Evolutionary conservation across 306 rosid genomes (phyloP).

Genomic region (Medicago lupulina): DNA sequence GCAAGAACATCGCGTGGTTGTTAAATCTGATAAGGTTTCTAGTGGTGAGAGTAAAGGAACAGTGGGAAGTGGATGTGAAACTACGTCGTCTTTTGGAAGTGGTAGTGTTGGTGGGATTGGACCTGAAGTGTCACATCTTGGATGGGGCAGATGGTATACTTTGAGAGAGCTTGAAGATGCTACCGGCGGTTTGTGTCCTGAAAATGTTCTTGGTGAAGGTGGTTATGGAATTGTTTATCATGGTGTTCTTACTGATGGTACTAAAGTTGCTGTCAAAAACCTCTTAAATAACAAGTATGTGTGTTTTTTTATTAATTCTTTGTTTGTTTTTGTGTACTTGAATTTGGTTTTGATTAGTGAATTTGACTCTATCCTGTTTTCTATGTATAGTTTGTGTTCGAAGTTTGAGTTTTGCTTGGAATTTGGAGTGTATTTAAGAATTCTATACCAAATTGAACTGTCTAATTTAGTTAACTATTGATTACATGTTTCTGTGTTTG

Average conservation of each 20-base stretch:
- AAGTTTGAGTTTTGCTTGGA: slow-evolving; percentile 31
- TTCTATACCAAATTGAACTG: slow-evolving; percentile 25
- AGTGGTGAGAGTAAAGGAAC: slow-evolving; percentile 83
- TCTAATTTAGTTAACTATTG: slow-evolving; percentile 16
- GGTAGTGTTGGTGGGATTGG: slow-evolving; percentile 57
- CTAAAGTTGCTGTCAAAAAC: slow-evolving; percentile 87
- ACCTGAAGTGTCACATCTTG: slow-evolving; percentile 93
- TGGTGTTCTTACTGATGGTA: slow-evolving; percentile 81
- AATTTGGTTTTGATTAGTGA: slow-evolving; percentile 15
- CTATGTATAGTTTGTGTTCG: slow-evolving; percentile 9
- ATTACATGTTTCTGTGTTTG: slow-evolving; percentile 26
- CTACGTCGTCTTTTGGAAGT: slow-evolving; percentile 64
- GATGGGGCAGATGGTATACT: slow-evolving; percentile 99
- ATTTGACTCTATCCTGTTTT: background rate
- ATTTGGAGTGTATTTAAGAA: slow-evolving; percentile 19
- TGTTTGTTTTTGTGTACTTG: background rate
- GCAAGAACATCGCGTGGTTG: slow-evolving; percentile 71
- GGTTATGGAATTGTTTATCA: slow-evolving; percentile 94
- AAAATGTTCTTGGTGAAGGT: slow-evolving; percentile 96
- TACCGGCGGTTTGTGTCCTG: slow-evolving; percentile 77
- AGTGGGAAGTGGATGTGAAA: slow-evolving; percentile 59
- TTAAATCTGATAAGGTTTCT: slow-evolving; percentile 70
- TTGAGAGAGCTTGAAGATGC: slow-evolving; percentile 93
- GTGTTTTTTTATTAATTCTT: background rate
- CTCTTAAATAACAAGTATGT: slow-evolving; percentile 89